phyloP scores from a whole-genome alignment of 495 filamentous ascomycete genomes.

The Penicilliopsis zonata region DNA sequence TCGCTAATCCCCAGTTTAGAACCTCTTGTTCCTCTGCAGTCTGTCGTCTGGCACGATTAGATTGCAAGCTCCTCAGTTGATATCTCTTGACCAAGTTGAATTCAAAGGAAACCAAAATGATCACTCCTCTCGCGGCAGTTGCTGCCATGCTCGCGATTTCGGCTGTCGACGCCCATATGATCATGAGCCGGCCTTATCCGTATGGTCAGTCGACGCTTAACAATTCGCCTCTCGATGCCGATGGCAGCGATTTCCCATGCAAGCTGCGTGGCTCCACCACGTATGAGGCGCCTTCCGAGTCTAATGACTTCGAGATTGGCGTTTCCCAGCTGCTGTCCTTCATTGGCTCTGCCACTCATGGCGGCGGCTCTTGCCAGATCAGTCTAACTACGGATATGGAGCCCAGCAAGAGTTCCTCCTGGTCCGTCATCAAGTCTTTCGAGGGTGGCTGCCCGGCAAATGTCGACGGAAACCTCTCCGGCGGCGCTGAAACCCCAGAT shows the following conservation, averaged over 20 bases:
- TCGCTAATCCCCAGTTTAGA: background rate
- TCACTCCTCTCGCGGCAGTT: constrained; percentile 16
- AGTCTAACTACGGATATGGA: constrained; percentile 62
- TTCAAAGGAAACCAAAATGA: constrained; percentile 2
- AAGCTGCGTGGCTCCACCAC: constrained; percentile 32
- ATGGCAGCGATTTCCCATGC: constrained; percentile 70
- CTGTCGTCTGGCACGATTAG: constrained; percentile 36
- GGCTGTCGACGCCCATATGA: constrained; percentile 50
- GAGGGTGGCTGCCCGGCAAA: constrained; percentile 65
- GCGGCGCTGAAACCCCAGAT: constrained; percentile 8
- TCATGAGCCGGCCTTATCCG: constrained; percentile 56
- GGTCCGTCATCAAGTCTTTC: constrained; percentile 74
- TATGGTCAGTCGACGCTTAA: constrained; percentile 39
- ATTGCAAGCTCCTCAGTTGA: too few relatives aligned
- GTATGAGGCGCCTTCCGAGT: constrained; percentile 6
- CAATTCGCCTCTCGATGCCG: constrained; percentile 46
- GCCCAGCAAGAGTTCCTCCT: constrained; percentile 40
- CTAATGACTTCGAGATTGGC: constrained; percentile 23
- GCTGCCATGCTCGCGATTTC: constrained; percentile 37
- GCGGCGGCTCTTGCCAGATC: constrained; percentile 83
- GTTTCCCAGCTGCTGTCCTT: constrained; percentile 16
- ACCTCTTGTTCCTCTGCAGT: too few relatives aligned
- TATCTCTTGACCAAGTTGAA: too few relatives aligned
- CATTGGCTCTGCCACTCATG: constrained; percentile 54
- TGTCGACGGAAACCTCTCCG: constrained; percentile 24